Percentiles rank a stretch among this genome's conserved stretches.
phyloP scores from a whole-genome alignment of 176 grass and related monocot genomes.

The Triticum dicoccoides region DNA sequence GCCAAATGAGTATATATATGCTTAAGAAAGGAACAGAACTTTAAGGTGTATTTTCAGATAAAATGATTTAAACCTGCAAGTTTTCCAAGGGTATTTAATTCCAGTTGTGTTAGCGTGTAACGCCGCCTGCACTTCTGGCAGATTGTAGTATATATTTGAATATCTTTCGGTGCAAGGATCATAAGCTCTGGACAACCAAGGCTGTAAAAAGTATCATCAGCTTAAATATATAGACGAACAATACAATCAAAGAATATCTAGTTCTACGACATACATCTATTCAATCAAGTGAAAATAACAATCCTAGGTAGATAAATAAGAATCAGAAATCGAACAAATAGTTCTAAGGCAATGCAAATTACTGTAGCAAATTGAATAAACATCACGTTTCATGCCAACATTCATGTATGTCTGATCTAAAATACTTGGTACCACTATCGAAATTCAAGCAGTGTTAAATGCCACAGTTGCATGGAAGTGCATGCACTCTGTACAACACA shows the following conservation, averaged over 20 bases:
- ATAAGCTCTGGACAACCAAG: conserved; percentile 96
- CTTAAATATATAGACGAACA: neutral
- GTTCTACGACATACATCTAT: conserved; percentile 21
- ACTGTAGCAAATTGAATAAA: neutral
- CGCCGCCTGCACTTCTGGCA: conserved; percentile 81
- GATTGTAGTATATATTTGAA: conserved; percentile 79
- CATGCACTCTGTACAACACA: neutral
- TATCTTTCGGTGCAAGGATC: conserved; percentile 96
- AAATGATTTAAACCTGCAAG: conserved; percentile 66
- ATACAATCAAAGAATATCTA: neutral
- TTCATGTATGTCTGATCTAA: conserved; percentile 10
- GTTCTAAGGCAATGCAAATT: neutral
- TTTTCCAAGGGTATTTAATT: conserved; percentile 85
- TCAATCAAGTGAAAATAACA: conserved; percentile 26
- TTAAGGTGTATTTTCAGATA: conserved; percentile 6
- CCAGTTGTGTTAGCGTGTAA: conserved; percentile 86
- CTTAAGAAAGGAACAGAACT: neutral
- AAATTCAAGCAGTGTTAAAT: neutral
- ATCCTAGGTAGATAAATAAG: neutral
- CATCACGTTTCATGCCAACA: neutral
- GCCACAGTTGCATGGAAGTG: neutral
- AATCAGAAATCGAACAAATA: neutral
- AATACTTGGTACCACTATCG: neutral
- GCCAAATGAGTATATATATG: conserved; percentile 20
- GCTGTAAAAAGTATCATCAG: conserved; percentile 47